A percentile compares a stretch with the other conserved stretches of the same genome.
Conservation (phyloP, 345 rosid species). For the Ailanthus altissimus region DNA sequence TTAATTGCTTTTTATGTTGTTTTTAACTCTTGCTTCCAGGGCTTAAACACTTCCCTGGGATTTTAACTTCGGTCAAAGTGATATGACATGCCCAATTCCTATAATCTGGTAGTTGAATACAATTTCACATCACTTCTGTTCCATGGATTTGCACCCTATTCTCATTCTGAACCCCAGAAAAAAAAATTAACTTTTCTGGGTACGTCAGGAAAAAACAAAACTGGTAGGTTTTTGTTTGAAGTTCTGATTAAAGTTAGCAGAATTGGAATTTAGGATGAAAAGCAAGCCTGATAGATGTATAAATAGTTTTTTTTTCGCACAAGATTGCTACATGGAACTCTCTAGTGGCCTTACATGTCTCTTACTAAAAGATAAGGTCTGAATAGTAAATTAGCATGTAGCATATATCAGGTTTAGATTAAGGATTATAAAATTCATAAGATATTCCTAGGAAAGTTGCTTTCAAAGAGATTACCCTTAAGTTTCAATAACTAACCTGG, state of each 20-base stretch:
- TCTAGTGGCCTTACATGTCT: slow-evolving; percentile 2
- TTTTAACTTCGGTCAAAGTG: slow-evolving; percentile 30
- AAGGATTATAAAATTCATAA: slow-evolving; percentile 2
- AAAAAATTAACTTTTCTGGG: neutral
- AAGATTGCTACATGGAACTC: slow-evolving; percentile 16
- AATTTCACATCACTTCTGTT: neutral
- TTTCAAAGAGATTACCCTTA: slow-evolving; percentile 23
- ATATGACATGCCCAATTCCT: slow-evolving; percentile 8
- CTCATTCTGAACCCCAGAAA: neutral
- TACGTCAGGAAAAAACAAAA: neutral
- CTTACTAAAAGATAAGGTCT: slow-evolving; percentile 17
- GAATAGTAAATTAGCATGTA: slow-evolving; percentile 25
- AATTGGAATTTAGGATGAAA: slow-evolving; percentile 18
- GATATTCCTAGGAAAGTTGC: slow-evolving; percentile 12
- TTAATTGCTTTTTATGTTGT: slow-evolving; percentile 8
- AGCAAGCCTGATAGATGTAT: slow-evolving; percentile 2
- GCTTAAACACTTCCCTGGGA: slow-evolving; percentile 23
- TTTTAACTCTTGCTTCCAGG: slow-evolving; percentile 25
- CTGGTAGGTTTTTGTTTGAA: neutral
- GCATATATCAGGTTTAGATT: slow-evolving; percentile 6
- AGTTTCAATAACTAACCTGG: neutral
- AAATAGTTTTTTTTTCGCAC: slow-evolving; percentile 1
- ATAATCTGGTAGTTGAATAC: neutral
- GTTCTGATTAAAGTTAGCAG: neutral
- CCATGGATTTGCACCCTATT: neutral